Evolutionary conservation across 1,284 basidiomycete genomes (phyloP), one percentile per base, ranked within the genome.

Genomic region (Fomitopsis palustris): DNA sequence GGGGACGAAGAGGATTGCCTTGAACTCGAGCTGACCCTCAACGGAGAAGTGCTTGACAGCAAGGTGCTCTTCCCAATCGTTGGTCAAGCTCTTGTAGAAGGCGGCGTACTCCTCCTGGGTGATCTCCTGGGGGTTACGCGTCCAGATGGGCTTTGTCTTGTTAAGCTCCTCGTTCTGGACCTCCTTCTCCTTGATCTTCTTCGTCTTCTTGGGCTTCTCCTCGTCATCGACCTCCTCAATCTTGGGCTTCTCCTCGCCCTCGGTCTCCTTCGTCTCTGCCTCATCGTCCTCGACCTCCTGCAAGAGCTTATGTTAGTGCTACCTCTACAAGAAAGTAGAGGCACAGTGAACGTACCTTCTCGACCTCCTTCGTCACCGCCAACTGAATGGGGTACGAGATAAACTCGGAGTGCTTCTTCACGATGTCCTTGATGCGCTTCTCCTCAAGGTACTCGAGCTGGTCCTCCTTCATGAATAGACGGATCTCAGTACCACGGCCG

Each of bases 391-490:
- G 97, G 84, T 99, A 99, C 53, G 96, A 98, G 81, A 99, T 99
- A 84, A 99, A 99, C 81, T 99, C 96, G 72, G 97, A 99, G 87
- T 99, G 97, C 86, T 99, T 99, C 88, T 99, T 99, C 77, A 99
- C 96, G 67, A 97, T 95, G 70, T 99, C 97, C 83, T 96, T 96
- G 86, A 99, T 95, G 77, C 88, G 89, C 86, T 98, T 98, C 86
- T 99, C 97, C 82, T 99, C 96, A 60, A 98, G 87, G 82, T 98
- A 99, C 78, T 99, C 97, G 67, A 92, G 87, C 80, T 98, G 95
- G 77, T 99, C 96, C 76, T 99, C 97, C 86, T 99, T 99, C 76
- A 99, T 82, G 86, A 81, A 95, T 65, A 99, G 89, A 69, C 93
- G 93, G 74, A 99, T 87, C 78, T 96, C 93, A 60, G 93, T 92